These are phyloP conservation scores for Salix suchowensis DNA, from an alignment of 345 rosid genomes.

Conservation along the genomic window DNA sequence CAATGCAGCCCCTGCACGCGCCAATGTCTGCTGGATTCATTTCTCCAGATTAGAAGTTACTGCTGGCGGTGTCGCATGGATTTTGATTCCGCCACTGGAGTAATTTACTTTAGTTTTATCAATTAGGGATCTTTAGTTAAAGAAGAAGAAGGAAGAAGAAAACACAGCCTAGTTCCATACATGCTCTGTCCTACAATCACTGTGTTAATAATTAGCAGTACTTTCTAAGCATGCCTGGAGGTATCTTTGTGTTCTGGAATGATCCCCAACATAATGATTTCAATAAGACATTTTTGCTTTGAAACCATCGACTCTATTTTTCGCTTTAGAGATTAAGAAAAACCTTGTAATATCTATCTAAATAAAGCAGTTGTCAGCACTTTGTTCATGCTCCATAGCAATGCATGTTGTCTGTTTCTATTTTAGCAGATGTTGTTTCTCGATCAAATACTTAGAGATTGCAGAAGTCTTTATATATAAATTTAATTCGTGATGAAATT, in stretches of 20 bases:
- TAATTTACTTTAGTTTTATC: background rate
- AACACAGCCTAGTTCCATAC: too few relatives aligned
- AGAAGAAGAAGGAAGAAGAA: background rate
- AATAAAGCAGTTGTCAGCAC: background rate
- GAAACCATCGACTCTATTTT: background rate
- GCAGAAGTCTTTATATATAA: accelerated
- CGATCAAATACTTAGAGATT: too few relatives aligned
- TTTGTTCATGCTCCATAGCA: background rate
- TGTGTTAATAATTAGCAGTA: too few relatives aligned
- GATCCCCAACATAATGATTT: background rate
- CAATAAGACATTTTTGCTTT: background rate
- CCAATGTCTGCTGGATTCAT: background rate
- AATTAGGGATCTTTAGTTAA: background rate
- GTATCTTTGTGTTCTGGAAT: too few relatives aligned
- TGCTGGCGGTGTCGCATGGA: background rate
- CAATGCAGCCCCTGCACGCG: background rate
- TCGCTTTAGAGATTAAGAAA: background rate
- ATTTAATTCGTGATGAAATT: too few relatives aligned
- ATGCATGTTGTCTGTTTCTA: background rate
- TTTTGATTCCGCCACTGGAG: background rate
- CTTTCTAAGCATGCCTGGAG: background rate
- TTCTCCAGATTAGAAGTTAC: background rate
- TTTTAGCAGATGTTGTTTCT: too few relatives aligned
- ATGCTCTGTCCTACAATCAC: too few relatives aligned
- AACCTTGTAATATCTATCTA: background rate